A percentile compares a stretch with the other conserved stretches of the same genome.
These are phyloP conservation scores for Penicillium fimorum DNA, from an alignment of 495 filamentous ascomycete genomes.

Conservation along the genomic window DNA sequence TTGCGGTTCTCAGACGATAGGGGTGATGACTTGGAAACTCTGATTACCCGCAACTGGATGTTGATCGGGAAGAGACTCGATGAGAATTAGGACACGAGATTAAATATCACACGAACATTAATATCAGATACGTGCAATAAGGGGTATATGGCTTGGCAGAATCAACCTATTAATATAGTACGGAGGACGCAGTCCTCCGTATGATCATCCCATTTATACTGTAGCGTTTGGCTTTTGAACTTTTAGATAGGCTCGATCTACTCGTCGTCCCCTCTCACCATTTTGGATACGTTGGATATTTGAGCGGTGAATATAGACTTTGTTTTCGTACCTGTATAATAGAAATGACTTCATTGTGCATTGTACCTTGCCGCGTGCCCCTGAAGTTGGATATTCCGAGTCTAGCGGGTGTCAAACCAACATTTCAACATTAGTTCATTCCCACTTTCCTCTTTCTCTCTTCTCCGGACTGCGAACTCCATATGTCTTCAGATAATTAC, in stretches of 20 bases:
- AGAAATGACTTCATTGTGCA: no score
- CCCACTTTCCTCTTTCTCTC: neutral
- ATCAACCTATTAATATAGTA: neutral
- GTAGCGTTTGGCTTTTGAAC: neutral
- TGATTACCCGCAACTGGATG: constrained; percentile 22
- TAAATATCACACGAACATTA: no score
- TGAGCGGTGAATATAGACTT: neutral
- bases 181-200: no score
- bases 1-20: constrained; percentile 19
- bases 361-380: no score
- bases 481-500: neutral
- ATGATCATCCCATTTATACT: neutral
- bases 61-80: no score
- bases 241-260: neutral
- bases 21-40: constrained; percentile 28
- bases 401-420: neutral
- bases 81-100: no score
- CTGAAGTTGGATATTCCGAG: neutral
- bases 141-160: neutral
- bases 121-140: neutral
- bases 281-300: neutral
- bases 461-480: neutral
- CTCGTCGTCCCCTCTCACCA: neutral
- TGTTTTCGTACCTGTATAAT: neutral
- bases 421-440: neutral